Evolutionary conservation across 2,329 filamentous ascomycete genomes (phyloP), one percentile per base, ranked within the genome.

Genomic region (Alternaria novae-zelandiae): DNA sequence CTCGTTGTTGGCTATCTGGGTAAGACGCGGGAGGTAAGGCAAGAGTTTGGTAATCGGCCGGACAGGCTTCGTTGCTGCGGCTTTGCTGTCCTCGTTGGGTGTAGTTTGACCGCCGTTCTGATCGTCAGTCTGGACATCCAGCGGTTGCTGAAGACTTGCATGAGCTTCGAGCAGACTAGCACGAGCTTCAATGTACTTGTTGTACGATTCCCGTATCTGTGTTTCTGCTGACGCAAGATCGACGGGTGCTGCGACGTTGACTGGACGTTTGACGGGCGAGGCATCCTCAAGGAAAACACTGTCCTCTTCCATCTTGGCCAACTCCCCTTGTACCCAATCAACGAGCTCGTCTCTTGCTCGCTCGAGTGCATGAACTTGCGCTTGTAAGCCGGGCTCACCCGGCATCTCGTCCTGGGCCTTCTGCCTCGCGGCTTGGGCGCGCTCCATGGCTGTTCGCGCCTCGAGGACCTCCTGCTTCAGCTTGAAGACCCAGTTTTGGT

Each of bases 321-420:
- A 68, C 46, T 84, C 83, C 44, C 80, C 79, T 68, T 86, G 84
- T 7, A 86, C 79, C 85, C 85, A 86, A 47, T 81, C 77, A 6
- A 86, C 80, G 46, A 86, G 74, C 62, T 85, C 83, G 61, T 85
- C 80, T 47, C 84, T 80, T 12, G 83, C 84, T 41, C 75, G 74
- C 54, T 82, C 77, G 25, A 86, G 73, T 5, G 82, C 83, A 51
- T 67, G 64, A 0, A 81, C 74, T 62, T 80, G 77, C n/a, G 70
- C 61, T 15, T 72, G 66, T 28, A 79, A 50, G 36, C 53, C 68
- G 7, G 70, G 25, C 8, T 11, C 45, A 41, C 41, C 26, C 26
- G 10, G 55, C 32, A 36, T 43, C 17, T 55, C 45, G 8, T 47
- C 60, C 49, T 70, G 66, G 9, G 69, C 71, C 43, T 73, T 63